Conservation (phyloP, 2,329 filamentous ascomycete genomes). For the Trichophyton benhamiae region DNA sequence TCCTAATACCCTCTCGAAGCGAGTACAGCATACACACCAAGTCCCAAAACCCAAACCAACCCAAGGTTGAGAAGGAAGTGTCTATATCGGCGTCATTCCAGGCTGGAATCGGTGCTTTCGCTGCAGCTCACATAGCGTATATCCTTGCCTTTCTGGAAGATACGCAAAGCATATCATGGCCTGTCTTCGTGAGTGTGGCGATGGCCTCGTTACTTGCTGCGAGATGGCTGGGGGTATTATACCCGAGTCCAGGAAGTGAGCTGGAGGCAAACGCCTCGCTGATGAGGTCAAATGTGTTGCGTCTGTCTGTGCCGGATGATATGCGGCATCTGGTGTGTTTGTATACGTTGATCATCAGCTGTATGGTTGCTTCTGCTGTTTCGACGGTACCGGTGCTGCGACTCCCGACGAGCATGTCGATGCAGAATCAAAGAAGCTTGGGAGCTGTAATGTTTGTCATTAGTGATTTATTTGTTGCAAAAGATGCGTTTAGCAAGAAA, state of each 20-base stretch:
- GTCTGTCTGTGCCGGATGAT: constrained; percentile 16
- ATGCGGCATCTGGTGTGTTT: constrained; percentile 18
- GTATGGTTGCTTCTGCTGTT: constrained; percentile 20
- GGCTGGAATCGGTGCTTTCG: constrained; percentile 21
- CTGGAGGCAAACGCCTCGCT: neutral
- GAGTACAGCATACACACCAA: constrained; percentile 14
- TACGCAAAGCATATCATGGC: constrained; percentile 8
- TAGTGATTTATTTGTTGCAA: constrained; percentile 23
- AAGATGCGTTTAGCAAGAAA: constrained; percentile 19
- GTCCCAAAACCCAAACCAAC: neutral
- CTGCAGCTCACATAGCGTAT: constrained; percentile 21
- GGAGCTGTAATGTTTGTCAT: constrained; percentile 23
- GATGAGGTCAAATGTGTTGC: constrained; percentile 16
- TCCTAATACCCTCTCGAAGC: constrained; percentile 18
- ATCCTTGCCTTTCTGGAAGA: constrained; percentile 19
- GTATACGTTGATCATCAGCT: constrained; percentile 20
- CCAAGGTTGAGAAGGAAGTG: neutral
- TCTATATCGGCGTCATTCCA: constrained; percentile 19
- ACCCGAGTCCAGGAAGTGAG: constrained; percentile 11
- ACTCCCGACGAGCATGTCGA: neutral
- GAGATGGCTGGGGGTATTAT: constrained; percentile 20
- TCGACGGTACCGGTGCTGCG: constrained; percentile 12
- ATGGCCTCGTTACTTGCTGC: constrained; percentile 14
- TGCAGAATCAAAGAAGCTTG: constrained; percentile 17
- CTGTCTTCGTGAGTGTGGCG: constrained; percentile 14